Base-by-base conservation (phyloP, 192 early-diverging fungal genomes). In the Umbelopsis isabellina region DNA sequence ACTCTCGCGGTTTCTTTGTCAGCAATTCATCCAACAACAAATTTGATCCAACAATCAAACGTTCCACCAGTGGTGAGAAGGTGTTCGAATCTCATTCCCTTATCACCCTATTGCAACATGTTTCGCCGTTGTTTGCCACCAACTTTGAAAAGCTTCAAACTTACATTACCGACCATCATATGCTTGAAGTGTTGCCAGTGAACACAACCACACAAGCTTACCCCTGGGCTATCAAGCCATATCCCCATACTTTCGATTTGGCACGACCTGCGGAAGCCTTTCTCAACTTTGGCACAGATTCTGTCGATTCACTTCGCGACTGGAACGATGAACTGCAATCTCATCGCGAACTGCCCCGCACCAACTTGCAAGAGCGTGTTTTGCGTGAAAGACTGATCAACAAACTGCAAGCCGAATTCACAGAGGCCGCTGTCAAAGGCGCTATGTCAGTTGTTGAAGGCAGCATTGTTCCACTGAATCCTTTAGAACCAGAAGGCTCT, bases 301-400 rank as follows among this genome's bases (percentile, higher is more conserved):
- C 85, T 35, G 85, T 92, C 4, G 89, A 87, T 30, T 83, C 87
- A 33, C 66, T 92, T 61, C 92, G 94, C 55, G 97, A 98, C 74
- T 99, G 96, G 96, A 98, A 99, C 79, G 97, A 99, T 69, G 96
- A 99, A 76, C 76, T 97, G 27, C 95, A 97, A 82, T 86, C 89
- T 15, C 91, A 93, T 41, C 88, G 93, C 41, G 94, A 96, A 70
- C 84, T 98, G 69, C 94, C 95, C 4, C 82, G 87, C 18, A 65
- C 55, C 45, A 91, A 85, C 49, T 79, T 93, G 9, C 91, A 90
- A 67, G 96, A 99, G 73, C 87, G 91, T 9, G 92, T 98, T 7
- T 73, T 91, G 75, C 90, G 95, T 49, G 94, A 97, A 72, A 88
- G 92, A 45, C 85, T 92, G 64, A 72, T 98, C 51, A 89, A 89